Evolutionary conservation across 345 rosid species (phyloP).

Genomic region (Salix caprea): DNA sequence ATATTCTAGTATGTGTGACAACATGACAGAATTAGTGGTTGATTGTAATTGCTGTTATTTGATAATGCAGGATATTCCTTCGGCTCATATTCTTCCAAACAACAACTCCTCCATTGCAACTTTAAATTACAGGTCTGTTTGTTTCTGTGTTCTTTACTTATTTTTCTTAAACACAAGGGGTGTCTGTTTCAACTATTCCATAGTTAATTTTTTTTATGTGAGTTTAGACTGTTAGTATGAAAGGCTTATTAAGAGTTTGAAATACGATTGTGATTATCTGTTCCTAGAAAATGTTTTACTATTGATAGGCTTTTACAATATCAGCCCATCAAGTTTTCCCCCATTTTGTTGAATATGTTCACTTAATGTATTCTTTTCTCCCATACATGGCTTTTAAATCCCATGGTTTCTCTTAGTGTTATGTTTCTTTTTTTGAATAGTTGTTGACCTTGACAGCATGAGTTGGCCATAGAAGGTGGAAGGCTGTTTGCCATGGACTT

Average conservation of each 20-base stretch:
- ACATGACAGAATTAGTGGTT: neutral
- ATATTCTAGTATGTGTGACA: neutral
- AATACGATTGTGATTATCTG: too few species aligned
- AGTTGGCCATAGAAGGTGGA: conserved; percentile 5
- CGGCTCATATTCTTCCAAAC: neutral
- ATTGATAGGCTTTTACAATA: too few species aligned
- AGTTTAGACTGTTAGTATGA: neutral
- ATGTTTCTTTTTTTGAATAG: too few species aligned
- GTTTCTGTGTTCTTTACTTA: too few species aligned
- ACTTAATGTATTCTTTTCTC: too few species aligned
- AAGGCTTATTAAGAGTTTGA: neutral
- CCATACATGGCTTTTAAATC: neutral
- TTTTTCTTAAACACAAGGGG: too few species aligned
- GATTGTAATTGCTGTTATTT: neutral
- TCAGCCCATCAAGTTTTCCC: too few species aligned
- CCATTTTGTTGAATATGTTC: too few species aligned
- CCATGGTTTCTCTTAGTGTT: neutral
- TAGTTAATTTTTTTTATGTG: neutral
- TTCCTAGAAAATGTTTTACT: too few species aligned
- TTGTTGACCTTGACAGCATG: neutral
- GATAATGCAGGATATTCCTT: neutral
- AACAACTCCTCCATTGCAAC: neutral
- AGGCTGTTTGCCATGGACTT: neutral
- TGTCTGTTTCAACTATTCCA: neutral
- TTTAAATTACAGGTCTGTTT: conserved; percentile 1